These are phyloP conservation scores for Cladorrhinum sp. DNA, from an alignment of 2,329 filamentous ascomycete genomes.

Conservation along the genomic window DNA sequence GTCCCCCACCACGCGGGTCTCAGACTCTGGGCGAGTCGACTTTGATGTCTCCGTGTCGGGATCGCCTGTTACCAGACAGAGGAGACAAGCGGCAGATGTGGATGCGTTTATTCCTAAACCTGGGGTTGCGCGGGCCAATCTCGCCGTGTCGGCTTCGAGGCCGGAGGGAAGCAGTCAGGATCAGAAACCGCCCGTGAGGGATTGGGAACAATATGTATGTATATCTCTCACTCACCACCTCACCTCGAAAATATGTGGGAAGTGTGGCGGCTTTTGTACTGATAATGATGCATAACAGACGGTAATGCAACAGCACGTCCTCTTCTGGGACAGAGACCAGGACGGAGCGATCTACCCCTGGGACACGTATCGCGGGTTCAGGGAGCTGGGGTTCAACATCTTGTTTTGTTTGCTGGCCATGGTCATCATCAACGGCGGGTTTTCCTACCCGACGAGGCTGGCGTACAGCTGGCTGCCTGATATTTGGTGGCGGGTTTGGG, in stretches of 20 bases:
- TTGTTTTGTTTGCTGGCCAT: constrained; percentile 38
- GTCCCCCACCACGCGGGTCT: neutral
- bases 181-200: neutral
- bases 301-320: constrained; percentile 39
- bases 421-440: constrained; percentile 41
- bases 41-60: constrained; percentile 14
- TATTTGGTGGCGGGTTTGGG: constrained; percentile 37
- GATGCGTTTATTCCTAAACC: constrained; percentile 17
- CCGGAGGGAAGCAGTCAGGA: constrained; percentile 17
- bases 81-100: constrained; percentile 15
- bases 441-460: constrained; percentile 44
- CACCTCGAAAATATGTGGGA: no score
- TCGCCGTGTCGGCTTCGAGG: constrained; percentile 16
- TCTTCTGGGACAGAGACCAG: constrained; percentile 41
- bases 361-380: constrained; percentile 41
- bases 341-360: constrained; percentile 40
- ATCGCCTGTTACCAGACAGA: constrained; percentile 12
- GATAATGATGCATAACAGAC: no score
- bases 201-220: constrained; percentile 15
- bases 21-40: neutral
- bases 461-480: constrained; percentile 37
- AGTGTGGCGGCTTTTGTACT: no score
- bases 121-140: constrained; percentile 22
- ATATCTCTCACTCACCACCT: no score
- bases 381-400: constrained; percentile 39